phyloP scores from a whole-genome alignment of 2,329 filamentous ascomycete species.

The Diplodia sapinea region DNA sequence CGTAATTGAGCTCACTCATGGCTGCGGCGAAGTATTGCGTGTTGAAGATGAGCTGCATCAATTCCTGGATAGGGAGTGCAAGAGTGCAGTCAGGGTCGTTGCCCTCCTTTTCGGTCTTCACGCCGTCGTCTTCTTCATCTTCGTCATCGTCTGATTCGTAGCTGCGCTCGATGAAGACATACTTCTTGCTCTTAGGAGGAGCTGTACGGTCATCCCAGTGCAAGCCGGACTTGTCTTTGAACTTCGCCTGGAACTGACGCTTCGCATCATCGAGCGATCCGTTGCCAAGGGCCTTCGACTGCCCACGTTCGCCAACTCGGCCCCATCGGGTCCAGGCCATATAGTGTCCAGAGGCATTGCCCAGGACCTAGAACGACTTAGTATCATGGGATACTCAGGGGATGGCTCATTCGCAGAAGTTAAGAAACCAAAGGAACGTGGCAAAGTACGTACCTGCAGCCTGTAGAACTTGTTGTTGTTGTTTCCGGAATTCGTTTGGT shows the following conservation, averaged over 20 bases:
- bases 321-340: slow-evolving; percentile 81
- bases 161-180: slow-evolving; percentile 79
- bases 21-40: slow-evolving; percentile 70
- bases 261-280: slow-evolving; percentile 50
- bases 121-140: slow-evolving; percentile 58
- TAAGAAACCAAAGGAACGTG: no score
- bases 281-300: slow-evolving; percentile 50
- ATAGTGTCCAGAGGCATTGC: slow-evolving; percentile 46
- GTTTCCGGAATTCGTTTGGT: slow-evolving; percentile 72
- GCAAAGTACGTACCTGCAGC: slow-evolving; percentile 61
- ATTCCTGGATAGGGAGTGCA: slow-evolving; percentile 63
- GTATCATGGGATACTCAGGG: not conserved
- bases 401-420: not conserved
- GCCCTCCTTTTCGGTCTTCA: slow-evolving; percentile 34
- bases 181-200: slow-evolving; percentile 67
- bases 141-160: slow-evolving; percentile 72
- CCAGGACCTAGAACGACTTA: slow-evolving; percentile 33
- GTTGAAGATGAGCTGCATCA: slow-evolving; percentile 87
- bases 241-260: slow-evolving; percentile 59
- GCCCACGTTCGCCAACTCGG: slow-evolving; percentile 66
- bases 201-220: slow-evolving; percentile 58
- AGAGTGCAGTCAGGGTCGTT: slow-evolving; percentile 48
- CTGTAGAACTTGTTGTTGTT: slow-evolving; percentile 89
- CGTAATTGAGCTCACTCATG: slow-evolving; percentile 72
- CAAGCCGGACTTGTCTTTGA: slow-evolving; percentile 62